These are phyloP conservation scores for Tetrahymena malaccensis DNA, from an alignment of 73 alveolate genomes.

Conservation along the genomic window DNA sequence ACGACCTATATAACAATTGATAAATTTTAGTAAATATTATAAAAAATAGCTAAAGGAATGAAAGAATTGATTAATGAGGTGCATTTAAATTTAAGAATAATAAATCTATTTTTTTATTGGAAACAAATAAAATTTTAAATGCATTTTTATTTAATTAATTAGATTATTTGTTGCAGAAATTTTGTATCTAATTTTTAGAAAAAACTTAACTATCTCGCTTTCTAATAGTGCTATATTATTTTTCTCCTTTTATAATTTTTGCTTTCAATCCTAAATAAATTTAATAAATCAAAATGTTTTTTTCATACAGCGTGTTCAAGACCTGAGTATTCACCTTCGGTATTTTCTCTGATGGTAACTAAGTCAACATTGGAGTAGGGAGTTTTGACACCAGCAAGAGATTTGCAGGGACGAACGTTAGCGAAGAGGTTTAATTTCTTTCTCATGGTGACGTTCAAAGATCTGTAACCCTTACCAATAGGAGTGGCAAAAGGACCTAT, in stretches of 20 bases:
- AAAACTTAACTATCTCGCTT: background rate
- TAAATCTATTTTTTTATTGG: background rate
- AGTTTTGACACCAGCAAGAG: conserved; percentile 54
- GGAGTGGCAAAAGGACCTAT: conserved; percentile 72
- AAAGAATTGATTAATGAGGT: background rate
- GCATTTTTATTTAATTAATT: too few relatives aligned
- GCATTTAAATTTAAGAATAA: background rate
- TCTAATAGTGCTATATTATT: background rate
- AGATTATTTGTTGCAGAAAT: background rate
- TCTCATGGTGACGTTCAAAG: conserved; percentile 63
- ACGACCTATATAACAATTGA: conserved; percentile 19
- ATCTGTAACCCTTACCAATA: conserved; percentile 69
- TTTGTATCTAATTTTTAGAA: too few relatives aligned
- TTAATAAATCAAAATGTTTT: background rate
- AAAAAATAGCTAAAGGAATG: background rate
- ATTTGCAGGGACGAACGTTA: conserved; percentile 69
- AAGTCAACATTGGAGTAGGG: conserved; percentile 58
- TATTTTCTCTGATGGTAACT: conserved; percentile 75
- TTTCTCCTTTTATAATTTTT: background rate
- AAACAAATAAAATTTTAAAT: background rate
- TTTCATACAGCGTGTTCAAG: conserved; percentile 47
- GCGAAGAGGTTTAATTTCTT: conserved; percentile 63
- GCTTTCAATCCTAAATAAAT: background rate
- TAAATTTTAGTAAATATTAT: background rate
- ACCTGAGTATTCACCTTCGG: conserved; percentile 79